phyloP scores from a whole-genome alignment of 2,329 filamentous ascomycete species.

The Arthroderma uncinatum region DNA sequence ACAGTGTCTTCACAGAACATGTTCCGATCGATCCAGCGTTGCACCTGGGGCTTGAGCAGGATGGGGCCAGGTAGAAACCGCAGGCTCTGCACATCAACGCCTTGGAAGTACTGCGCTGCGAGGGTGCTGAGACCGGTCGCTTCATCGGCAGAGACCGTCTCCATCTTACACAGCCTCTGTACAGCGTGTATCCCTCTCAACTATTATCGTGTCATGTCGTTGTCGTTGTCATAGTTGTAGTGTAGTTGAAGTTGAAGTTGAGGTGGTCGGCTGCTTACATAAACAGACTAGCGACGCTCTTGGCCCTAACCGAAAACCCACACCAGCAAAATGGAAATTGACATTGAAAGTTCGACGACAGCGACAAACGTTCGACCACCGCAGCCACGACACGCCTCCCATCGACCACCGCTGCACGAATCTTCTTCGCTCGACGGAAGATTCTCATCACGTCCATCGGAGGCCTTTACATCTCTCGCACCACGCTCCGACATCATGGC shows the following conservation, averaged over 20 bases:
- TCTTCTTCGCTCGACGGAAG: slow-evolving; percentile 21
- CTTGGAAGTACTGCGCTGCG: slow-evolving; percentile 65
- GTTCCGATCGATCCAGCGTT: slow-evolving; percentile 53
- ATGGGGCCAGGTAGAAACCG: slow-evolving; percentile 50
- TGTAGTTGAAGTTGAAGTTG: too few relatives aligned
- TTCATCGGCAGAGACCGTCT: neutral
- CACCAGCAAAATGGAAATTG: slow-evolving; percentile 33
- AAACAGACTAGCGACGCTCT: neutral
- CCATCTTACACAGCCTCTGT: neutral
- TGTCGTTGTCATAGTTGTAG: too few relatives aligned
- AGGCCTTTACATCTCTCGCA: slow-evolving; percentile 17
- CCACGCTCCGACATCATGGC: slow-evolving; percentile 63
- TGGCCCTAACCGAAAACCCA: slow-evolving; percentile 34
- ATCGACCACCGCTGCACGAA: slow-evolving; percentile 14
- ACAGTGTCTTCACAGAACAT: slow-evolving; percentile 53
- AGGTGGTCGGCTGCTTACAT: neutral
- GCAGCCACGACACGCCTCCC: slow-evolving; percentile 24
- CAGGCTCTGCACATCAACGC: slow-evolving; percentile 51
- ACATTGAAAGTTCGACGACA: slow-evolving; percentile 17
- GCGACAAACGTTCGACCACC: slow-evolving; percentile 4
- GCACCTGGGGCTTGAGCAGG: slow-evolving; percentile 51
- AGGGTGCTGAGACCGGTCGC: slow-evolving; percentile 27
- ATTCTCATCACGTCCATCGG: slow-evolving; percentile 17
- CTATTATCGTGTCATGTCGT: neutral
- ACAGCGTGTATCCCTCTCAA: too few relatives aligned